Evolutionary conservation across 1,284 basidiomycete species (phyloP).

Genomic region (Heterobasidion parviporum): DNA sequence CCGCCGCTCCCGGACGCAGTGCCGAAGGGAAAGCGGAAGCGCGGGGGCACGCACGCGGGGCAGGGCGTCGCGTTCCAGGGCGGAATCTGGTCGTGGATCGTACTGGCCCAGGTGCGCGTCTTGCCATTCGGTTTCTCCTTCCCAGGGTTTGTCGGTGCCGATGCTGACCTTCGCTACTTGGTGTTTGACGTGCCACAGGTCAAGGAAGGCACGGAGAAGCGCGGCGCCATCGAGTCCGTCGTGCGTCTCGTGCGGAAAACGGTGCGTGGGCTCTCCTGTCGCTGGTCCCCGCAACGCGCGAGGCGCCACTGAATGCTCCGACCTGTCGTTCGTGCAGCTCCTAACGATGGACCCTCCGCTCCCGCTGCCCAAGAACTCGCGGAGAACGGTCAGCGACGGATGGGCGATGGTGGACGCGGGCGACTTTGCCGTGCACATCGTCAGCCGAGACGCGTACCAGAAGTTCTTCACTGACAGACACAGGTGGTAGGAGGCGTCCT

Average conservation of each 20-base stretch:
- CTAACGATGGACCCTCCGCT: conserved; percentile 46
- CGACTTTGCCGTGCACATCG: conserved; percentile 65
- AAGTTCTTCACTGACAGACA: conserved; percentile 48
- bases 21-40: conserved; percentile 53
- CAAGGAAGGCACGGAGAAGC: conserved; percentile 73
- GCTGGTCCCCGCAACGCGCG: too few relatives aligned
- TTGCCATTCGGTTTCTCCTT: neutral
- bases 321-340: conserved; percentile 28
- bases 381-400: conserved; percentile 51
- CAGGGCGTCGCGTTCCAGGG: conserved; percentile 47
- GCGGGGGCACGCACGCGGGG: conserved; percentile 59
- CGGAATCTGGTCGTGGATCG: conserved; percentile 66
- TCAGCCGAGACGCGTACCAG: conserved; percentile 53
- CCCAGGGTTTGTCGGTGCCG: neutral
- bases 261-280: conserved; percentile 28
- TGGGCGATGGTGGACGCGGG: conserved; percentile 80
- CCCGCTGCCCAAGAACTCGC: conserved; percentile 50
- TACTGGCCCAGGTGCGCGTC: conserved; percentile 53
- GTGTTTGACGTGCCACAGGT: conserved; percentile 34
- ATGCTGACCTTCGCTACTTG: neutral
- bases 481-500: conserved; percentile 20
- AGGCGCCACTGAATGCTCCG: too few relatives aligned
- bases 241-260: conserved; percentile 58
- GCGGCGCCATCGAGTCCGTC: conserved; percentile 66
- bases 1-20: conserved; percentile 41